These are phyloP conservation scores for Astrothelium subdiscretum DNA, from an alignment of 495 filamentous ascomycete species.

Conservation along the genomic window DNA sequence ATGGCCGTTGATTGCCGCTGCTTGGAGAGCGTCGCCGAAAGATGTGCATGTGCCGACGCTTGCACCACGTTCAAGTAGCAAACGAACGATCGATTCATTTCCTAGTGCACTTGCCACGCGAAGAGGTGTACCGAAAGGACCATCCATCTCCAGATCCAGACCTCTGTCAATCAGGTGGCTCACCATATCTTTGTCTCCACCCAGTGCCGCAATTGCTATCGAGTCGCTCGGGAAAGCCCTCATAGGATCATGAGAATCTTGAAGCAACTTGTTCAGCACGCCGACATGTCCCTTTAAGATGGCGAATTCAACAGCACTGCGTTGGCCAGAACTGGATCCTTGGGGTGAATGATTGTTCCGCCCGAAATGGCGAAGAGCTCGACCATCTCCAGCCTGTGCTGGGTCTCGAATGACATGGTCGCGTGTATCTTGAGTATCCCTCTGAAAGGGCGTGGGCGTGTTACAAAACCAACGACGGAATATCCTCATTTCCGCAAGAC, in stretches of 20 bases:
- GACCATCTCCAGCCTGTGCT: background rate
- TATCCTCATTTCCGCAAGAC: background rate
- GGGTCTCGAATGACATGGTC: background rate
- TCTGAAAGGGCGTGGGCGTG: background rate
- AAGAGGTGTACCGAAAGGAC: background rate
- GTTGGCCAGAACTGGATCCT: background rate
- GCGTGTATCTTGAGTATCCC: background rate
- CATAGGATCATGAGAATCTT: background rate
- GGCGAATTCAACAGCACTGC: background rate
- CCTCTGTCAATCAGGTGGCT: background rate
- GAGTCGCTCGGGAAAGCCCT: background rate
- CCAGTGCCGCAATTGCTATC: background rate
- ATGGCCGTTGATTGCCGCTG: constrained; percentile 22
- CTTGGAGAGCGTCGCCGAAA: constrained; percentile 22
- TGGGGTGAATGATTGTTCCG: background rate
- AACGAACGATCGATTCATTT: background rate
- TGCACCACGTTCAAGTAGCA: background rate
- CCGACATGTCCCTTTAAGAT: background rate
- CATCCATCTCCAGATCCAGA: background rate
- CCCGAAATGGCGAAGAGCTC: background rate
- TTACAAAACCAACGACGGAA: background rate
- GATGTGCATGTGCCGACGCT: background rate
- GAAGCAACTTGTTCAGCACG: background rate
- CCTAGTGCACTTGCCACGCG: background rate
- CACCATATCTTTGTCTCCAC: background rate